Base-by-base conservation (phyloP, 768 basidiomycete species). In the Mycena alexandri region DNA sequence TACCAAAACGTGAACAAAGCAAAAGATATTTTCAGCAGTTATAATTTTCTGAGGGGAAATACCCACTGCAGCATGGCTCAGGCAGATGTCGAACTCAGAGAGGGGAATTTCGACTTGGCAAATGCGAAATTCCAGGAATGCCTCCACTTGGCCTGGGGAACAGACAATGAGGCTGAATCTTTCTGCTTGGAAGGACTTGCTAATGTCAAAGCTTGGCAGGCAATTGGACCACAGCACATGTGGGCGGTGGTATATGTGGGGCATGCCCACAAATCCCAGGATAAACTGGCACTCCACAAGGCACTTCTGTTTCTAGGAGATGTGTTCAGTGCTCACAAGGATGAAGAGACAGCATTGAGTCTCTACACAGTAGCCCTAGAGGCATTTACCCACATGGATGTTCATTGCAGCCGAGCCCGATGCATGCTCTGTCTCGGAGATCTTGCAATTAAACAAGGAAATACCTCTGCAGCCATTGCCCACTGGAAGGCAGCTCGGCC, bases 351-450 rank as follows among this genome's bases (percentile, higher is more conserved):
- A 24, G 50, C 50, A 3, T 22, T 24, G 50, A 29, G 22, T 14
- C 50, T 52, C 21, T 48, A 21, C 12, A 22, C 17, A 10, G n/a
- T 52, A 16, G 52, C 52, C 13, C n/a, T 54, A 21, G 52, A 54
- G 19, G 52, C 33, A 54, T 54, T 54, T 34, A 54, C 52, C 7
- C 25, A 48, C 21, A 48, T 48, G 47, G 47, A 48, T 24, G 47
- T 48, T 10, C 47, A 48, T 48, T 24, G 29, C 33, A 21, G 52
- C 34, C 29, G 52, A 38, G 52, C 29, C 10, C 16, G 38, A 19
- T 54, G 52, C 34, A 54, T 54, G 52, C 34, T 54, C 16, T 21
- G 52, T 29, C 34, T 54, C 17, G 25, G 50, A 22, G 50, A 52
- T 52, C 50, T 52, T 17, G 19, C 33, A 29, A 21, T 9, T 13